Conservation (phyloP, 2,329 filamentous ascomycete genomes). For the Daldinia sp. region DNA sequence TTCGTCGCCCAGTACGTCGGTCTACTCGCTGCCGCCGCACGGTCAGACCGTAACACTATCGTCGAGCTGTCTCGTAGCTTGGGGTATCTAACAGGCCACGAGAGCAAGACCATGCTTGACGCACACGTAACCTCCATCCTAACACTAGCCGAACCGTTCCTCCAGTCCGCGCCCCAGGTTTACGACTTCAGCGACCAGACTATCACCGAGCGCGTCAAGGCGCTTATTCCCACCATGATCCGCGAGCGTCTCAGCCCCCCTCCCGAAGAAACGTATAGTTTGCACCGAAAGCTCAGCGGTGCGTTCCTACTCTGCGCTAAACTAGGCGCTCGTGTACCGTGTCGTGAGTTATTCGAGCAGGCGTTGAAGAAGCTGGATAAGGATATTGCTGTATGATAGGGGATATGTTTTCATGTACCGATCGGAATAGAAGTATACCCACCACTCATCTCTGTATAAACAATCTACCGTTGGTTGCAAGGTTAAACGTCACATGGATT, state of each 20-base stretch:
- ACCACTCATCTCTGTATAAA: constrained; percentile 24
- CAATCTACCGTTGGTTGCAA: not conserved
- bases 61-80: constrained; percentile 75
- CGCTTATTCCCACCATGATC: constrained; percentile 91
- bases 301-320: constrained; percentile 92
- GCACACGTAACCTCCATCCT: constrained; percentile 89
- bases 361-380: constrained; percentile 54
- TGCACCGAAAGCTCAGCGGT: constrained; percentile 94
- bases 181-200: constrained; percentile 97
- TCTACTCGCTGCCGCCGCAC: constrained; percentile 81
- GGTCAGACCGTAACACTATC: constrained; percentile 70
- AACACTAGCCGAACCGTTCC: constrained; percentile 92
- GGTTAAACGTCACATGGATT: not conserved
- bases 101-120: constrained; percentile 85
- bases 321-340: constrained; percentile 82
- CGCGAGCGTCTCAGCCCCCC: constrained; percentile 87
- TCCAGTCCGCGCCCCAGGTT: constrained; percentile 75
- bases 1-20: constrained; percentile 85
- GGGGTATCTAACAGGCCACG: constrained; percentile 91
- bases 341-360: constrained; percentile 78
- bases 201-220: constrained; percentile 91
- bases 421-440: constrained; percentile 3
- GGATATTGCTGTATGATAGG: constrained; percentile 32
- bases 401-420: not conserved
- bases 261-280: constrained; percentile 95